A percentile compares a stretch with the other conserved stretches of the same genome.
phyloP scores from a whole-genome alignment of 129 eudicot species.

The Arctium minus region DNA sequence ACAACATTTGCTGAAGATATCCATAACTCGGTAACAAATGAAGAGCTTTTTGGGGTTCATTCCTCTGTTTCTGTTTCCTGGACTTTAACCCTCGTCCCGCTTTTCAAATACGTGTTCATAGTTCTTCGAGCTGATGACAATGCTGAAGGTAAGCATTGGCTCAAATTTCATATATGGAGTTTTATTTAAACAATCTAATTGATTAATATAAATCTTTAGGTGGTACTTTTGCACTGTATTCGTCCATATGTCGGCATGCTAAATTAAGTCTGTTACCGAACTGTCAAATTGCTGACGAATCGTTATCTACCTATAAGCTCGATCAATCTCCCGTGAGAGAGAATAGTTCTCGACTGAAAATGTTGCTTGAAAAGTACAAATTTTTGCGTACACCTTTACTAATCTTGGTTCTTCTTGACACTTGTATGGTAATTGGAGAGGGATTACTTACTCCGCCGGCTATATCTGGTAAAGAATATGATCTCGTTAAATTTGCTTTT shows the following conservation, averaged over 20 bases:
- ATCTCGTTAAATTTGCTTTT: neutral
- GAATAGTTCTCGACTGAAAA: constrained; percentile 51
- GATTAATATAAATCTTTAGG: constrained; percentile 43
- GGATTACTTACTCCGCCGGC: constrained; percentile 85
- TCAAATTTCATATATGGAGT: neutral
- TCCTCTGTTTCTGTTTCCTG: constrained; percentile 79
- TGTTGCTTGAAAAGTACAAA: constrained; percentile 67
- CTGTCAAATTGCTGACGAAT: constrained; percentile 71
- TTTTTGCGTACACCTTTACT: constrained; percentile 73
- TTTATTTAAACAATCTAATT: neutral
- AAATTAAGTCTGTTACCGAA: constrained; percentile 81
- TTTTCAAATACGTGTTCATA: constrained; percentile 75
- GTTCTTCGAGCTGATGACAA: constrained; percentile 85
- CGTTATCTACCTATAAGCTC: constrained; percentile 65
- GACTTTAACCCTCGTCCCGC: constrained; percentile 78
- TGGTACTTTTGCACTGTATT: constrained; percentile 83
- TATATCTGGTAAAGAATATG: constrained; percentile 50
- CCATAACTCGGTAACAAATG: constrained; percentile 75
- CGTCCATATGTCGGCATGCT: constrained; percentile 79
- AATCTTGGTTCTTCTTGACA: constrained; percentile 75
- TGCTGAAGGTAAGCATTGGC: constrained; percentile 52
- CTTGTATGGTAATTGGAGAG: constrained; percentile 91
- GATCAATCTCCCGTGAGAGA: constrained; percentile 61
- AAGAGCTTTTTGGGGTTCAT: constrained; percentile 78
- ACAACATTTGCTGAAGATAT: constrained; percentile 84